These are phyloP conservation scores for Cephaloascus albidus DNA, from an alignment of 805 yeast species.

Conservation along the genomic window DNA sequence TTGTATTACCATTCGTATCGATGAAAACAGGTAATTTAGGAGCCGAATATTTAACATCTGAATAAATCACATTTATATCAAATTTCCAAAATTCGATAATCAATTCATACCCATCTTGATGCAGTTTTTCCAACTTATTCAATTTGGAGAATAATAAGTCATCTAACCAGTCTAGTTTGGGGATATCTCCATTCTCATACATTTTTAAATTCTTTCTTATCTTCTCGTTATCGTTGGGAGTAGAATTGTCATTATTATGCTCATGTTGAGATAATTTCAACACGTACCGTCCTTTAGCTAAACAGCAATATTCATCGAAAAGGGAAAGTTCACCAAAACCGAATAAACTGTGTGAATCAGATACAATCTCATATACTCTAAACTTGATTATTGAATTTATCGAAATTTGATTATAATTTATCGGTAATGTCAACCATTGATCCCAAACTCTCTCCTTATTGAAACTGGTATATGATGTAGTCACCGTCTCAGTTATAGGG, in stretches of 20 bases:
- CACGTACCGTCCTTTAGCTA: conserved; percentile 66
- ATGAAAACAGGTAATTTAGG: not conserved
- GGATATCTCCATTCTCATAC: conserved; percentile 61
- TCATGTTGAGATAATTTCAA: conserved; percentile 17
- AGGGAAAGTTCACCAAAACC: conserved; percentile 53
- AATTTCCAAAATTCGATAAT: conserved; percentile 32
- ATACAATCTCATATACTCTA: conserved; percentile 59
- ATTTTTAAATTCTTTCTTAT: conserved; percentile 46
- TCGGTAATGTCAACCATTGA: conserved; percentile 65
- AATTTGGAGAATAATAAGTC: conserved; percentile 4
- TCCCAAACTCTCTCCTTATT: conserved; percentile 48
- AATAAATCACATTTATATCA: conserved; percentile 30
- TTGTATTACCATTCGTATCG: conserved; percentile 2
- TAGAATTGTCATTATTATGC: conserved; percentile 6
- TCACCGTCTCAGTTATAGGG: conserved; percentile 39
- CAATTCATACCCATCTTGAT: conserved; percentile 12
- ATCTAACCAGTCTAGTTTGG: conserved; percentile 67
- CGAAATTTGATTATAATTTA: conserved; percentile 64
- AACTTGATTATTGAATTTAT: conserved; percentile 50
- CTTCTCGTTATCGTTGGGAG: conserved; percentile 25
- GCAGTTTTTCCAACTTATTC: conserved; percentile 2
- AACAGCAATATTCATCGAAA: conserved; percentile 48
- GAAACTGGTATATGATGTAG: conserved; percentile 39
- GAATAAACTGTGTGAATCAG: conserved; percentile 40
- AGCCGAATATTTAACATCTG: conserved; percentile 18